A percentile compares a stretch with the other conserved stretches of the same genome.
Evolutionary conservation across 2,329 filamentous ascomycete species (phyloP).

Genomic region (Exophiala alcalophila): DNA sequence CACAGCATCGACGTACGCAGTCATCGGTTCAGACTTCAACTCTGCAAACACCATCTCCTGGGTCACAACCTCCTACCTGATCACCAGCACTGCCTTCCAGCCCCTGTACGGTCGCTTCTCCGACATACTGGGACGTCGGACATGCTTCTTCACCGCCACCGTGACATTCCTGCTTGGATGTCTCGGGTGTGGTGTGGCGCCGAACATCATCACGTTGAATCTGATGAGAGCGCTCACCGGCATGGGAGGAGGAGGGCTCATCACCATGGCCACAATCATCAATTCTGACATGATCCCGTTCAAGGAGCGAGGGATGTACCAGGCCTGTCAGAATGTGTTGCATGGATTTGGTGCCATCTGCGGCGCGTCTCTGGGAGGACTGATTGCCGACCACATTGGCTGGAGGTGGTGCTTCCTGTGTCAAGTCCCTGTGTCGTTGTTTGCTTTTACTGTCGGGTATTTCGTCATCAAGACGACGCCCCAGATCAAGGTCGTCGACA

Average conservation of each 20-base stretch:
- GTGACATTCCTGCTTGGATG: slow-evolving; percentile 55
- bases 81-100: slow-evolving; percentile 63
- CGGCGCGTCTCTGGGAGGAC: slow-evolving; percentile 58
- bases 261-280: slow-evolving; percentile 60
- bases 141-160: slow-evolving; percentile 55
- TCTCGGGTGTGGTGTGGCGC: slow-evolving; percentile 57
- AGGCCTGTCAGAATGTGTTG: slow-evolving; percentile 57
- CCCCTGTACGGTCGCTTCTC: slow-evolving; percentile 63
- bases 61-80: slow-evolving; percentile 63
- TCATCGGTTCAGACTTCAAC: slow-evolving; percentile 49
- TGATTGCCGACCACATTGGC: slow-evolving; percentile 69
- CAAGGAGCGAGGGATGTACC: slow-evolving; percentile 56
- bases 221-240: slow-evolving; percentile 60
- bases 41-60: slow-evolving; percentile 46
- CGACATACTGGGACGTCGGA: slow-evolving; percentile 61
- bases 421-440: slow-evolving; percentile 63
- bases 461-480: slow-evolving; percentile 52
- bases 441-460: slow-evolving; percentile 55
- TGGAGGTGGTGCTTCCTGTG: slow-evolving; percentile 75
- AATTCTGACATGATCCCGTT: slow-evolving; percentile 60
- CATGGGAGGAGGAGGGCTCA: slow-evolving; percentile 61
- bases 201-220: slow-evolving; percentile 58
- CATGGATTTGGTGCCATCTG: slow-evolving; percentile 63
- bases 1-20: slow-evolving; percentile 44
- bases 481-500: slow-evolving; percentile 3